phyloP scores from a whole-genome alignment of 2,329 filamentous ascomycete genomes.

The Daldinia sp. region DNA sequence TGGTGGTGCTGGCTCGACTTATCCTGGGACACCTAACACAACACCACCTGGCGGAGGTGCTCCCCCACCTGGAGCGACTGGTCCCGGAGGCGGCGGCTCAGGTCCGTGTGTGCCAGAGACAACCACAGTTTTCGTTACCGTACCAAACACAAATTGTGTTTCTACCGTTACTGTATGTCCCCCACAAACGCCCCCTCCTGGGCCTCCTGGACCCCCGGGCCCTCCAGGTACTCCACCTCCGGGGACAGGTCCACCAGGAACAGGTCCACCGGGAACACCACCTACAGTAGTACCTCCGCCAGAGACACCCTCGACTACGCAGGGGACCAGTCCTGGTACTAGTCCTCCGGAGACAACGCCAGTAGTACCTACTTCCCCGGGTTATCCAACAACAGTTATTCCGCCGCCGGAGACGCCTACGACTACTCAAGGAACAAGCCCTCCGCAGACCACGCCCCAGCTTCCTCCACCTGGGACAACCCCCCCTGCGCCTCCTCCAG shows the following conservation, averaged over 20 bases:
- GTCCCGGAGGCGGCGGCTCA: background rate
- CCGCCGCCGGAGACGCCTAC: background rate
- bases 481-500: background rate
- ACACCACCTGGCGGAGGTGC: conserved; percentile 14
- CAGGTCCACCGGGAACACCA: background rate
- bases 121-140: conserved; percentile 20
- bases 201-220: background rate
- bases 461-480: background rate
- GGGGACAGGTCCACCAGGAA: background rate
- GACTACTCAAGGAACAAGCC: conserved; percentile 1
- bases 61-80: background rate
- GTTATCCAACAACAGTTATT: background rate
- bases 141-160: conserved; percentile 12
- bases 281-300: background rate
- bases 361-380: too few relatives aligned
- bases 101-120: conserved; percentile 15
- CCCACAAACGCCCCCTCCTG: conserved; percentile 3
- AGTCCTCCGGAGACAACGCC: background rate
- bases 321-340: background rate
- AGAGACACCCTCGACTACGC: background rate
- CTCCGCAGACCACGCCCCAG: background rate
- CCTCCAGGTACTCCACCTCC: conserved; percentile 5
- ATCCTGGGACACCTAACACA: conserved; percentile 2
- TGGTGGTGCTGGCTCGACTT: background rate
- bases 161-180: conserved; percentile 22